Evolutionary conservation across 1,139 yeast genomes (phyloP), one percentile per base, ranked within the genome.

Genomic region (Sugiyamaella pinicola): DNA sequence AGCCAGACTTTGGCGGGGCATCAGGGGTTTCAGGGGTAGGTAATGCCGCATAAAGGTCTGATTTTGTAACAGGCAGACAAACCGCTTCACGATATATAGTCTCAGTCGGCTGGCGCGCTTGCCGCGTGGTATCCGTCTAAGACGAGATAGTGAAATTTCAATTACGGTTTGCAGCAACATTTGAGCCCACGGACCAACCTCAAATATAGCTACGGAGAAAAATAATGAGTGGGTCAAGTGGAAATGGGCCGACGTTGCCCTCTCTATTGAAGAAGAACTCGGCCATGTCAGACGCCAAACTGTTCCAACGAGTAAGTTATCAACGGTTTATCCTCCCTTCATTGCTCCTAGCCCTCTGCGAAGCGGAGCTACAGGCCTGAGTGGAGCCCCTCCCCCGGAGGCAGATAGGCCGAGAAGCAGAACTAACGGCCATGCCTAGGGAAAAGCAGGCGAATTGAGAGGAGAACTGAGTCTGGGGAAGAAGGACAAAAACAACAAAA

Each of bases 391-490:
- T n/a, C n/a, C n/a, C n/a, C n/a, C n/a, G n/a, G n/a, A n/a, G n/a
- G n/a, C n/a, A n/a, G n/a, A n/a, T n/a, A n/a, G n/a, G n/a, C n/a
- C n/a, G 12, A 26, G 31, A 24, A 24, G 28, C n/a, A 9, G 28
- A 24, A 38, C 40, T 45, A 45, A 45, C 48, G 19, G 10, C 8
- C 39, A 8, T 2, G 6, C 35, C 7, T 24, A 69, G 69, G 73
- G 74, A 47, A 65, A 66, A 65, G 82, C 84, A 21, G 73, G 76
- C 10, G 87, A 83, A 64, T 74, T 83, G 50, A 74, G 76, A 54
- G 78, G 78, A 12, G 87, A 82, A 62, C 72, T 83, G 49, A 78
- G 77, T 39, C 77, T 82, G 19, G 77, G 78, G 61, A 80, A 78
- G 64, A 79, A 78, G 64, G 82, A 82, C 60, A 70, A 69, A 59